A percentile compares a stretch with the other conserved stretches of the same genome.
phyloP scores from a whole-genome alignment of 2,329 filamentous ascomycete genomes.

The Fusarium pseudonygamai region DNA sequence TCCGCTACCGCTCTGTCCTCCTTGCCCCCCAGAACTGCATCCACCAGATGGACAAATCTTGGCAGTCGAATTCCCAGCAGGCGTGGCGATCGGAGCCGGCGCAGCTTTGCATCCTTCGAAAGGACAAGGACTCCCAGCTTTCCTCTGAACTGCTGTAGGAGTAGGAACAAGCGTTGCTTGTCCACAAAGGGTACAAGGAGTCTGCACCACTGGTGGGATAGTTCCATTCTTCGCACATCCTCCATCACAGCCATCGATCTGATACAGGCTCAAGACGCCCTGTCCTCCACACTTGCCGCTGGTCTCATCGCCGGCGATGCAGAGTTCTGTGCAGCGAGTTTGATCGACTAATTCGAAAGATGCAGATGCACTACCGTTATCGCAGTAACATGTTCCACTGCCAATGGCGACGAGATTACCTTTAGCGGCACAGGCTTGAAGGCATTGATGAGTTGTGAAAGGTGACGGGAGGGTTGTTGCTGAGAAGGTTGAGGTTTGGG shows the following conservation, averaged over 20 bases:
- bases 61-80: conserved; percentile 16
- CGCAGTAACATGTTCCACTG: conserved; percentile 37
- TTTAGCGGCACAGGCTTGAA: conserved; percentile 11
- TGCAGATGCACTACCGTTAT: conserved; percentile 4
- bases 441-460: conserved; percentile 25
- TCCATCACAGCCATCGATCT: conserved; percentile 1
- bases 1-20: background rate
- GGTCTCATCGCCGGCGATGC: conserved; percentile 19
- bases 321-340: conserved; percentile 30
- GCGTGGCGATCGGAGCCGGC: conserved; percentile 3
- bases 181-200: conserved; percentile 11
- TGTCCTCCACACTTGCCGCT: conserved; percentile 42
- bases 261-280: conserved; percentile 19
- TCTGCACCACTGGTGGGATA: conserved; percentile 6
- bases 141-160: background rate
- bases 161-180: background rate
- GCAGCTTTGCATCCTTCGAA: conserved; percentile 14
- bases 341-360: conserved; percentile 30
- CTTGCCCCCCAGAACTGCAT: background rate
- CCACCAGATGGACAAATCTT: conserved; percentile 5
- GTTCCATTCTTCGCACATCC: background rate
- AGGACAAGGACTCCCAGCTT: background rate
- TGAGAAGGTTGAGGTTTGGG: conserved; percentile 31
- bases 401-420: conserved; percentile 40
- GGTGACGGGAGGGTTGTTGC: conserved; percentile 10